phyloP scores from a whole-genome alignment of 2,329 filamentous ascomycete genomes.

The Ophiostoma piceae region DNA sequence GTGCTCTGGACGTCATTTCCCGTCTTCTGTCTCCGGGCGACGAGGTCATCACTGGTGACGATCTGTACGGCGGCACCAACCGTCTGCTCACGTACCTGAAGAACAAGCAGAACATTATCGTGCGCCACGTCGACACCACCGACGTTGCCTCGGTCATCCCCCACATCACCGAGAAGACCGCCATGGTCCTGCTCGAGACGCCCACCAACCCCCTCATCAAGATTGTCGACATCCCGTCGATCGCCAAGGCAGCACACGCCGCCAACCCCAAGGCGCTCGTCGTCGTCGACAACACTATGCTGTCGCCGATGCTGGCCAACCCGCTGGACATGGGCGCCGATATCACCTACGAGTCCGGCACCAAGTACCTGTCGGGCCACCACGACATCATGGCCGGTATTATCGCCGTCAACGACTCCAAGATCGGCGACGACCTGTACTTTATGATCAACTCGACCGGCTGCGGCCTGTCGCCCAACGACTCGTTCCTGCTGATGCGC shows the following conservation, averaged over 20 bases:
- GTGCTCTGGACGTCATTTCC: constrained; percentile 91
- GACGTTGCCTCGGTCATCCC: constrained; percentile 62
- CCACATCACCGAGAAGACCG: constrained; percentile 71
- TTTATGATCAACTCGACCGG: constrained; percentile 97
- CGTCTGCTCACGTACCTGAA: constrained; percentile 87
- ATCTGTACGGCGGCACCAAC: constrained; percentile 94
- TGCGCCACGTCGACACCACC: constrained; percentile 96
- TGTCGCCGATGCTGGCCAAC: constrained; percentile 89
- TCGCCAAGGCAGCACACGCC: constrained; percentile 70
- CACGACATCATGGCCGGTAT: constrained; percentile 99
- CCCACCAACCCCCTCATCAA: constrained; percentile 98
- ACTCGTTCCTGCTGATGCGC: constrained; percentile 90
- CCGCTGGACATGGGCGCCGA: constrained; percentile 92
- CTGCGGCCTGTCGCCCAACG: constrained; percentile 89
- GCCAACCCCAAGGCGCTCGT: constrained; percentile 75
- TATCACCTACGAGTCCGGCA: constrained; percentile 94
- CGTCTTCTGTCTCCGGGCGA: constrained; percentile 85
- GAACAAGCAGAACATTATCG: constrained; percentile 81
- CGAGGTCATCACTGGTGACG: constrained; percentile 94
- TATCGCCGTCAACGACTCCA: constrained; percentile 78
- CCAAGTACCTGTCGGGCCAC: constrained; percentile 95
- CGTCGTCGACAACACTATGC: constrained; percentile 97
- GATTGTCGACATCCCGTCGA: constrained; percentile 83
- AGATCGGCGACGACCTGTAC: constrained; percentile 82
- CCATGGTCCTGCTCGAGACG: constrained; percentile 93